Evolutionary conservation across 768 basidiomycete genomes (phyloP), one percentile per base, ranked within the genome.

Genomic region (Sarcodon sp.): DNA sequence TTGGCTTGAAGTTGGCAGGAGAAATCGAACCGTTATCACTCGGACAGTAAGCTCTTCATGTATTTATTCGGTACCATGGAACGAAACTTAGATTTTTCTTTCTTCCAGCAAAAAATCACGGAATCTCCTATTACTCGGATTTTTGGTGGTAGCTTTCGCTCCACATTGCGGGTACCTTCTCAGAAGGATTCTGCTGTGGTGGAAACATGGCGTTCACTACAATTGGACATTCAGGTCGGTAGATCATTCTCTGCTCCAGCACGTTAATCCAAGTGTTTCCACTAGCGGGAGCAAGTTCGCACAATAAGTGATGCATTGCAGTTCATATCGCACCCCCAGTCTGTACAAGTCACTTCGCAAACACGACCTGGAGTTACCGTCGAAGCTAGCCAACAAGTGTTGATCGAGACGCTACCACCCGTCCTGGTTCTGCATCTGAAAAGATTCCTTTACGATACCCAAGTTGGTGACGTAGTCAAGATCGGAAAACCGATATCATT

Each of bases 1-100:
- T 0, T 97, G 94, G 94, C 63, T 86, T 21, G 93, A 99, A 65
- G 92, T 99, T 1, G 93, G 92, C 27, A 87, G 80, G 64, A 80
- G 80, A 59, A 94, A 96, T 57, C 76, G 82, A 55, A 76, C 72
- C 33, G 78, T 87, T 13, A 68, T 87, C 45, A 92, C 91, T 2
- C 70, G 93, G 48, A 83, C 81, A 38, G 87, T 90, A 54, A 48
- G 83, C 73, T 6, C 12, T n/a, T 37, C 41, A 35, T 27, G 4
- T 4, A 27, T 27, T 48, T 27, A 18, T 11, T 47, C 38, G 44
- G 41, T 18, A 27, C 6, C 21, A 33, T 48, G 43, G 48, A 12
- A 38, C 27, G 5, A 27, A 27, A 27, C 21, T 27, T 16, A 12
- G 36, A 10, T 33, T 35, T 33, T 37, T 31, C 2, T 48, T 12